Base-by-base conservation (phyloP, 176 grass and related monocot species). In the Avena atlantica region DNA sequence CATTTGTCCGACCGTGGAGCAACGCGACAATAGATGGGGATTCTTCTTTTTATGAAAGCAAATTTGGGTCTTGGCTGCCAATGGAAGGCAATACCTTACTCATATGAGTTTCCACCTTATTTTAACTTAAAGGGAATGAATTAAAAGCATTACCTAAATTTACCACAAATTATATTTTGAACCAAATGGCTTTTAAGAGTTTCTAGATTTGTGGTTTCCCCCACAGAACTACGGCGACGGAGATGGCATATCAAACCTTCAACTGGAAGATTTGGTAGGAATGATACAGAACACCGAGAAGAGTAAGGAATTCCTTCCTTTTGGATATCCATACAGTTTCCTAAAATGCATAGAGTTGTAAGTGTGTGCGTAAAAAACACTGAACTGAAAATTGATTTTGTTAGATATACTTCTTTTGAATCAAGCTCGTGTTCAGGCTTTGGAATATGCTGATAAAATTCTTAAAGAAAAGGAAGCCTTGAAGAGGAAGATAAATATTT, bases 341-440 rank as follows among this genome's bases (percentile, higher is more conserved):
- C 59, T 69, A 45, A 68, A n/a, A 14, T 81, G 17, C 67, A 47
- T 63, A 74, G 56, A 78, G 75, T 8, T 79, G 25, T 25, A 83
- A 51, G 34, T 49, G 59, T 79, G 55, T 13, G 24, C 71, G 78
- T 69, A 37, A 82, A 16, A 81, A 62, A 52, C 79, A 65, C 73
- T 80, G 66, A 77, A 31, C 81, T 86, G 47, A 16, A 76, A 29
- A 4, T 37, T 84, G 59, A 70, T 88, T 74, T 76, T 52, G 61
- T 87, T 91, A 98, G 96, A 98, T 94, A 92, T 96, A 89, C 79
- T 95, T 83, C 92, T 94, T 89, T 84, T 98, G 77, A 98, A 98
- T 94, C 86, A 96, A 91, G 96, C 93, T 85, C 93, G 90, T 78
- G 69, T 96, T 84, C 74, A 85, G 75, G 87, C 93, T 79, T 71